A percentile compares a stretch with the other conserved stretches of the same genome.
Evolutionary conservation across 2,329 filamentous ascomycete species (phyloP).

Genomic region (Arachnomyces sp.): DNA sequence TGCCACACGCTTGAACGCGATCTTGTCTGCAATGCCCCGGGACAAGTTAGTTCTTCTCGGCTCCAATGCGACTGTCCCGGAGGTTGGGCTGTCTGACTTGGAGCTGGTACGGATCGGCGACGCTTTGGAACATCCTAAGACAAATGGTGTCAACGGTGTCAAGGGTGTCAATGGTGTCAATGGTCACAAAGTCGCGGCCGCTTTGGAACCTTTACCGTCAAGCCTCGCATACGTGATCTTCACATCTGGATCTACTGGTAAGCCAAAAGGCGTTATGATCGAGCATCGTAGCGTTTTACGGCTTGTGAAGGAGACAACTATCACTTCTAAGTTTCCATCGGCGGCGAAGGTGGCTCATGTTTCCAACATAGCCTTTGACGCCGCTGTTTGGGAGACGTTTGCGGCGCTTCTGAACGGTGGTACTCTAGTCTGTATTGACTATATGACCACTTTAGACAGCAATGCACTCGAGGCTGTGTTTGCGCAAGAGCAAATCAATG

Average conservation of each 20-base stretch:
- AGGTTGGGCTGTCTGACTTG: neutral
- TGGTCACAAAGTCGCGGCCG: too few relatives aligned
- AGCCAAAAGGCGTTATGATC: neutral
- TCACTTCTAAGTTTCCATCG: neutral
- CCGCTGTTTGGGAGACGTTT: neutral
- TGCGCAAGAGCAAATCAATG: too few relatives aligned
- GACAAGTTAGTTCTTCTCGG: too few relatives aligned
- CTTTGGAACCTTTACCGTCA: too few relatives aligned
- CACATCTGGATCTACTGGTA: neutral
- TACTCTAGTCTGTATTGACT: neutral
- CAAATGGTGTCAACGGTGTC: too few relatives aligned
- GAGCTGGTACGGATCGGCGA: neutral
- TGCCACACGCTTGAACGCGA: too few relatives aligned
- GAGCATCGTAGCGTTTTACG: neutral
- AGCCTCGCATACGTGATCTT: neutral
- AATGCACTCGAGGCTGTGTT: too few relatives aligned
- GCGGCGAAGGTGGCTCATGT: neutral
- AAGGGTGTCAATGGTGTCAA: too few relatives aligned
- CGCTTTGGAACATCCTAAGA: too few relatives aligned
- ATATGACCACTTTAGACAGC: too few relatives aligned
- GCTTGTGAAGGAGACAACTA: neutral
- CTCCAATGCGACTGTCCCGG: too few relatives aligned
- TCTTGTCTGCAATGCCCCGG: too few relatives aligned
- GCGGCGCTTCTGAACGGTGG: slow-evolving; percentile 1
- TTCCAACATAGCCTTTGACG: slow-evolving; percentile 1